These are phyloP conservation scores for Przewalskia tangutica DNA, from an alignment of 257 asterid genomes.

Conservation along the genomic window DNA sequence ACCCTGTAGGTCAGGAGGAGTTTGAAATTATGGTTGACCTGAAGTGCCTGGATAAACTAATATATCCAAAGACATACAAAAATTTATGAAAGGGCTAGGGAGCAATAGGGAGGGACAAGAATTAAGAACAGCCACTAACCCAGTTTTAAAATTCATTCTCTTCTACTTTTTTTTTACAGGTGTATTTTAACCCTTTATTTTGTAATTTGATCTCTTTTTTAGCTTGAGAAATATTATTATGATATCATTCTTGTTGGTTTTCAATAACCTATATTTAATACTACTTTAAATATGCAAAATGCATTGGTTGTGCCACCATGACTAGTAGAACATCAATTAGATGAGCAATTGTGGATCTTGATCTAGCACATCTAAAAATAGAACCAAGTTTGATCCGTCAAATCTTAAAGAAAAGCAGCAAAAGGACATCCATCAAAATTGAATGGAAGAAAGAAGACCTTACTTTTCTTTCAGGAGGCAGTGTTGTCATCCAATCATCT, in stretches of 20 bases:
- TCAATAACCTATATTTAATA: background rate
- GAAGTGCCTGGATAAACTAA: background rate
- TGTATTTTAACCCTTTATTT: background rate
- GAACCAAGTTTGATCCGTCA: background rate
- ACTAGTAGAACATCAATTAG: background rate
- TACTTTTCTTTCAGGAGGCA: conserved; percentile 96
- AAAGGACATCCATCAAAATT: background rate
- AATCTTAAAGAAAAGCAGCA: background rate
- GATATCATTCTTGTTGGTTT: background rate
- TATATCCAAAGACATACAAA: background rate
- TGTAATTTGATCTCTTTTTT: background rate
- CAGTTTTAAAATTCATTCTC: background rate
- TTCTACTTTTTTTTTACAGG: background rate
- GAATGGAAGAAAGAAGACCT: background rate
- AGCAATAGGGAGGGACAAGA: background rate
- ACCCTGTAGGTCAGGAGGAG: background rate
- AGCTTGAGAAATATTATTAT: background rate
- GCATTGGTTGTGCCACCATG: background rate
- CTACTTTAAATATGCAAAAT: background rate
- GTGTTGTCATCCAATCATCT: conserved; percentile 97
- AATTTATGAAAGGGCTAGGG: background rate
- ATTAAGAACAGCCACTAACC: background rate
- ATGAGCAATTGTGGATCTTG: background rate
- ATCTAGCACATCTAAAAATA: background rate
- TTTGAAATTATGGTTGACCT: background rate